Evolutionary conservation across 192 early-diverging fungal species (phyloP), one percentile per base, ranked within the genome.

Genomic region (Entomortierella chlamydospora): DNA sequence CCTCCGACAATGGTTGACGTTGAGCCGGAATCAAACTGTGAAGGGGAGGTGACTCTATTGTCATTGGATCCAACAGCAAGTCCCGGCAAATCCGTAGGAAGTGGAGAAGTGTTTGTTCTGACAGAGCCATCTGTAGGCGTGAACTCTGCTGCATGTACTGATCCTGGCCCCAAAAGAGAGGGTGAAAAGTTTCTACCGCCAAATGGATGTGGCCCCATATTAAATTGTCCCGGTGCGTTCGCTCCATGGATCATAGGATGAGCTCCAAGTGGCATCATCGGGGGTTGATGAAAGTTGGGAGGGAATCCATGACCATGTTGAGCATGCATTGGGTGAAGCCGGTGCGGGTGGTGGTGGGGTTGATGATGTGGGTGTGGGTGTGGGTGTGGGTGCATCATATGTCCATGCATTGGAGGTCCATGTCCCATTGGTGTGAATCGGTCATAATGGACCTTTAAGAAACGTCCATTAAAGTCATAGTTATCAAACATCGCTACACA

Each of bases 371-470:
- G 55, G 37, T 68, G 65, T 10, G 25, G 71, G 41, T 72, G 79
- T 20, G 42, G 71, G 37, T 63, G 66, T 64, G 47, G 79, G 52
- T 81, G 83, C 64, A 70, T 68, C 49, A 74, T 62, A 23, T 60
- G 72, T 51, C 70, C 70, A 33, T 74, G 72, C 52, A 77, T 63
- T 0, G 68, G 64, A 2, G 61, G 70, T 11, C 76, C 76, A 56
- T 65, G 73, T 15, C 59, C 63, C 43, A 81, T 53, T 22, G 70
- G 58, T 1, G 82, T 61, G 72, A 73, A 86, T 67, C 84, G 85
- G 53, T 87, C 87, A 62, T 83, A 86, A 49, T 87, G 86, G 25
- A 89, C 87, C 13, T 83, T 83, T 17, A 89, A 53, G 8, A 18
- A 30, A 29, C 87, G 77, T 43, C 86, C 86, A 41, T 89, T 84